These are phyloP conservation scores for Russula brevipes DNA, from an alignment of 768 basidiomycete genomes.

Conservation along the genomic window DNA sequence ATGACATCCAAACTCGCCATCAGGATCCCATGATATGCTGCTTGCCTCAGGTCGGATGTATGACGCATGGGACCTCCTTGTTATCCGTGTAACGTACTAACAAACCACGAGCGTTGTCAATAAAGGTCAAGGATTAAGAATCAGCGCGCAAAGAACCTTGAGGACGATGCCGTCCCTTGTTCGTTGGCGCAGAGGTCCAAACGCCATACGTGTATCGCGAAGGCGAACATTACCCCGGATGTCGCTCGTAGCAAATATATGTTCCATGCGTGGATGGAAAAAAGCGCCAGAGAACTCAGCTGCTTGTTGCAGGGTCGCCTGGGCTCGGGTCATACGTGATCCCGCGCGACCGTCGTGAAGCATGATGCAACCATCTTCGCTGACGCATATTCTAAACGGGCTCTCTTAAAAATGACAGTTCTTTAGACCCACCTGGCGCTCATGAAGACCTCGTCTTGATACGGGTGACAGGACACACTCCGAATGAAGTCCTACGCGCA, in stretches of 20 bases:
- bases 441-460: slow-evolving; percentile 60
- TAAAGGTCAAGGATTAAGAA: slow-evolving; percentile 17
- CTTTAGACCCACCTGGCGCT: slow-evolving; percentile 55
- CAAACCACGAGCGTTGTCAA: not conserved
- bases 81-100: slow-evolving; percentile 45
- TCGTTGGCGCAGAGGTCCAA: slow-evolving; percentile 46
- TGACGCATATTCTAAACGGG: slow-evolving; percentile 28
- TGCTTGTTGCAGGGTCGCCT: slow-evolving; percentile 47
- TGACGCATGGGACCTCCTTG: slow-evolving; percentile 36
- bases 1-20: slow-evolving; percentile 41
- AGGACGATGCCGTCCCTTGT: slow-evolving; percentile 52
- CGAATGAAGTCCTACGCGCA: slow-evolving; percentile 56
- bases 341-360: slow-evolving; percentile 54
- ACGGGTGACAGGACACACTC: slow-evolving; percentile 59
- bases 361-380: slow-evolving; percentile 66
- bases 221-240: slow-evolving; percentile 54
- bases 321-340: slow-evolving; percentile 35
- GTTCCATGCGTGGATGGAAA: slow-evolving; percentile 62
- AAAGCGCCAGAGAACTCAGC: slow-evolving; percentile 60
- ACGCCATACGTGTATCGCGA: slow-evolving; percentile 69
- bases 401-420: not conserved
- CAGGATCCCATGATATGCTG: slow-evolving; percentile 61
- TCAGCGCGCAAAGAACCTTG: slow-evolving; percentile 34
- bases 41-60: slow-evolving; percentile 62
- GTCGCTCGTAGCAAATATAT: slow-evolving; percentile 66